Evolutionary conservation across 2,329 filamentous ascomycete species (phyloP).

Genomic region (Phialophora verrucosa): DNA sequence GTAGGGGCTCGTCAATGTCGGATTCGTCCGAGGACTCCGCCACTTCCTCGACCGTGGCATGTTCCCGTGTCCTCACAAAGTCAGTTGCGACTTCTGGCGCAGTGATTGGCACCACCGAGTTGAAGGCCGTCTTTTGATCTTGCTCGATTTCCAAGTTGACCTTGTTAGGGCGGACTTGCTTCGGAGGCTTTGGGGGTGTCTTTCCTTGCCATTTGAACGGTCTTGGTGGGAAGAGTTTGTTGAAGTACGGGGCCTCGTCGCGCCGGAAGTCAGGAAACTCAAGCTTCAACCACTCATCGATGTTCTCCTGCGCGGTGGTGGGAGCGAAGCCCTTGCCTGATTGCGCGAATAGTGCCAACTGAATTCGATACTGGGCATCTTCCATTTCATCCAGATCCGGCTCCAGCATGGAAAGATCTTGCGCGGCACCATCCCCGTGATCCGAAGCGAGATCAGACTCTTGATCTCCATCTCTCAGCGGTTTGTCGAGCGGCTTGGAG

Average conservation of each 20-base stretch:
- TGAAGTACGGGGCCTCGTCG: slow-evolving; percentile 76
- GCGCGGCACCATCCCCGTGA: slow-evolving; percentile 28
- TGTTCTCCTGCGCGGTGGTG: slow-evolving; percentile 35
- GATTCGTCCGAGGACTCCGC: slow-evolving; percentile 57
- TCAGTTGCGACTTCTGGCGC: slow-evolving; percentile 25
- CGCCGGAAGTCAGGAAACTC: slow-evolving; percentile 82
- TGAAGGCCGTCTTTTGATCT: slow-evolving; percentile 86
- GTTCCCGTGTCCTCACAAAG: slow-evolving; percentile 49
- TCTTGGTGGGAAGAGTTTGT: slow-evolving; percentile 81
- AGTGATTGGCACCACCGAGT: slow-evolving; percentile 57
- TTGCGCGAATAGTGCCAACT: slow-evolving; percentile 55
- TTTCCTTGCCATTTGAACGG: slow-evolving; percentile 77
- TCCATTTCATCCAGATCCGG: slow-evolving; percentile 31
- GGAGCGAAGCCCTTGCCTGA: slow-evolving; percentile 44
- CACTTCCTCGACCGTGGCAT: slow-evolving; percentile 51
- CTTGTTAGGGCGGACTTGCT: slow-evolving; percentile 83
- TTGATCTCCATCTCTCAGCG: slow-evolving; percentile 27
- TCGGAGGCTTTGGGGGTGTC: slow-evolving; percentile 77
- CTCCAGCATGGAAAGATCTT: slow-evolving; percentile 34
- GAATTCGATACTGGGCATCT: slow-evolving; percentile 50
- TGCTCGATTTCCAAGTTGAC: slow-evolving; percentile 82
- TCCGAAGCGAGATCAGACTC: slow-evolving; percentile 34
- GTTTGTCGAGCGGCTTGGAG: slow-evolving; percentile 29
- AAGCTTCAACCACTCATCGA: slow-evolving; percentile 57
- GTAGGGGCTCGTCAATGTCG: slow-evolving; percentile 66